Percentiles rank a stretch among this genome's conserved stretches.
These are phyloP conservation scores for Rhinocladiella mackenziei DNA, from an alignment of 2,329 filamentous ascomycete genomes.

Conservation along the genomic window DNA sequence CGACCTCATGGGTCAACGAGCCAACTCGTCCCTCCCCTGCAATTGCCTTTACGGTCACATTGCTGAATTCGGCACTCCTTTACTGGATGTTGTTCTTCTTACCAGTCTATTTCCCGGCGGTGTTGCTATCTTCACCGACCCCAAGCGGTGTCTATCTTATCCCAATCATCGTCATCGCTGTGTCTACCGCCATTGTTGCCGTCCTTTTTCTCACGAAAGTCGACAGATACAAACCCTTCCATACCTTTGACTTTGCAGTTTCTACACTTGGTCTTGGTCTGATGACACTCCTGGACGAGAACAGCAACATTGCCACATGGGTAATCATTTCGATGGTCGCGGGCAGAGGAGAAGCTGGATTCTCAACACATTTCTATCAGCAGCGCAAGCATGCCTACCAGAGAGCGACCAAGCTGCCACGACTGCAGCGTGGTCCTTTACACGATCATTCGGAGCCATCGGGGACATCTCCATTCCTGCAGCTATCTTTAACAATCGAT, in stretches of 20 bases:
- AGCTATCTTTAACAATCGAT: slow-evolving; percentile 32
- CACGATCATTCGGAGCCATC: slow-evolving; percentile 29
- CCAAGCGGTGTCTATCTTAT: slow-evolving; percentile 34
- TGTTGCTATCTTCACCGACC: slow-evolving; percentile 35
- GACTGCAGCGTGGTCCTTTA: slow-evolving; percentile 30
- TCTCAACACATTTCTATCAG: slow-evolving; percentile 24
- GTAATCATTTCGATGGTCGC: slow-evolving; percentile 12
- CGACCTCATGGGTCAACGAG: slow-evolving; percentile 25
- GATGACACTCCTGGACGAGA: slow-evolving; percentile 27
- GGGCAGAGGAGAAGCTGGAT: slow-evolving; percentile 23
- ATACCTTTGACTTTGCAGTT: slow-evolving; percentile 29
- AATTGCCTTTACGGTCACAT: slow-evolving; percentile 35
- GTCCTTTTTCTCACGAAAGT: slow-evolving; percentile 33
- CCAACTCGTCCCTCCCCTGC: slow-evolving; percentile 40
- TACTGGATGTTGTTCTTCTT: slow-evolving; percentile 42
- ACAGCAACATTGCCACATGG: slow-evolving; percentile 23
- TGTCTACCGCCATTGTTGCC: slow-evolving; percentile 30
- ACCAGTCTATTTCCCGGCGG: slow-evolving; percentile 47
- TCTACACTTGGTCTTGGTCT: slow-evolving; percentile 29
- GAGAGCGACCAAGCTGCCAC: slow-evolving; percentile 28
- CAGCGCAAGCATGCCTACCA: slow-evolving; percentile 27
- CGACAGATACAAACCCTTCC: slow-evolving; percentile 32
- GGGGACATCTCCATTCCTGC: slow-evolving; percentile 33
- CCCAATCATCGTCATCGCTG: slow-evolving; percentile 30
- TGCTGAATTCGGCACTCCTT: slow-evolving; percentile 38